Evolutionary conservation across 768 basidiomycete genomes (phyloP), one percentile per base, ranked within the genome.

Genomic region (Pilatotrama ljubarskyi): DNA sequence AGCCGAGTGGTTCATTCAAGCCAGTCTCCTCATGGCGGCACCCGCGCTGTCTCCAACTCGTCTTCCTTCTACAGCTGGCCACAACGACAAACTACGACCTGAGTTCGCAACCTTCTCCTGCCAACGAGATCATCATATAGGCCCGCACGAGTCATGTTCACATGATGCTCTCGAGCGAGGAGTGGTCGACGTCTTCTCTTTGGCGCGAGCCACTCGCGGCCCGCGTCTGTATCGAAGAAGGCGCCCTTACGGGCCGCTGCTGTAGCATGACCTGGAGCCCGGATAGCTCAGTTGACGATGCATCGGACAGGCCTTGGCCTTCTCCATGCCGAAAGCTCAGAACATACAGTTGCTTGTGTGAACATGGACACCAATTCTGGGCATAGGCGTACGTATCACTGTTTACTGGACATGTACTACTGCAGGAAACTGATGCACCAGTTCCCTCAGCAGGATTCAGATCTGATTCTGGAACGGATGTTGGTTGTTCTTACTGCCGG

Each of bases 1-100:
- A 46, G 54, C 54, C 54, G 54, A 55, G 54, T 55, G 44, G 44
- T 38, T 47, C 52, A 32, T 8, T n/a, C n/a, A n/a, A n/a, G n/a
- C n/a, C n/a, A n/a, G n/a, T n/a, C n/a, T n/a, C n/a, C n/a, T 13
- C 20, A 22, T 25, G 44, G 40, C 32, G 8, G 13, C 24, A 24
- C 36, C 13, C 18, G 5, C 46, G 3, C 32, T 48, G 17, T 26
- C 46, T 14, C 17, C 44, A 26, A 20, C 25, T 22, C 42, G 9
- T 13, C 44, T 10, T 26, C 13, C 46, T 17, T 26, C 46, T 26
- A 48, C 46, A 48, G 32, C 26, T 26, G 25, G 29, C 10, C 29
- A 32, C 29, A 32, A 32, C 29, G 4, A 32, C 10, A 32, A 32
- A 32, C 10, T 10, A n/a, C n/a, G n/a, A n/a, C n/a, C n/a, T n/a